Percentiles rank a stretch among this genome's conserved stretches.
phyloP scores from a whole-genome alignment of 1,284 basidiomycete species.

The Irpex rosettiformis region DNA sequence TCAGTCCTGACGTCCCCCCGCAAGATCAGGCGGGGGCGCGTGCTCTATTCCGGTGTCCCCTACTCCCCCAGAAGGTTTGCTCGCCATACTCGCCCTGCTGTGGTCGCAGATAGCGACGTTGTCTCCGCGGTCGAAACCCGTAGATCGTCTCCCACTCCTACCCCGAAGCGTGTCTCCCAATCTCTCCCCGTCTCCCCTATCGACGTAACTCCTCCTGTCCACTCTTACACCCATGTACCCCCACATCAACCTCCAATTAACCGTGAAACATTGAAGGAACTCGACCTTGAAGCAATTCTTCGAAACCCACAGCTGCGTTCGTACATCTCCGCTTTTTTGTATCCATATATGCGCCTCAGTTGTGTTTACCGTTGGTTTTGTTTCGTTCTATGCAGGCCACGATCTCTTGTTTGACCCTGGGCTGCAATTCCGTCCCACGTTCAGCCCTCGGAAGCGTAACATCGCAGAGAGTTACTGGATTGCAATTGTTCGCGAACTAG shows the following conservation, averaged over 20 bases:
- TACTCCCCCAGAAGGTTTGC: slow-evolving; percentile 19
- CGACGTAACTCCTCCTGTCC: slow-evolving; percentile 33
- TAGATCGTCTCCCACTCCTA: slow-evolving; percentile 19
- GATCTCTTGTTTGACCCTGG: slow-evolving; percentile 87
- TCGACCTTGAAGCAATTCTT: slow-evolving; percentile 84
- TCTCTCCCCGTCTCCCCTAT: slow-evolving; percentile 36
- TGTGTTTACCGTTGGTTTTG: slow-evolving; percentile 13
- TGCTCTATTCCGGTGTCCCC: slow-evolving; percentile 15
- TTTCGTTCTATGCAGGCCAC: slow-evolving; percentile 53
- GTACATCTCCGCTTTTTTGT: slow-evolving; percentile 31
- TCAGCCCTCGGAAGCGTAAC: slow-evolving; percentile 71
- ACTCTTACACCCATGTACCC: slow-evolving; percentile 57
- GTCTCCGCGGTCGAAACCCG: slow-evolving; percentile 44
- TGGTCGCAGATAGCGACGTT: slow-evolving; percentile 49
- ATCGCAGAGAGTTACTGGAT: slow-evolving; percentile 83
- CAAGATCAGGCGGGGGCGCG: slow-evolving; percentile 21
- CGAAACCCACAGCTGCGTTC: slow-evolving; percentile 85
- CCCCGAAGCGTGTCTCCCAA: slow-evolving; percentile 16
- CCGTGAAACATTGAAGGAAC: slow-evolving; percentile 76
- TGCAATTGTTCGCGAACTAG: slow-evolving; percentile 76
- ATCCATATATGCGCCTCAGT: slow-evolving; percentile 5
- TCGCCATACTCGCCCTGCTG: slow-evolving; percentile 37
- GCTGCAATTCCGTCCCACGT: slow-evolving; percentile 69
- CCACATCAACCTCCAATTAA: slow-evolving; percentile 78
- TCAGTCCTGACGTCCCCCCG: slow-evolving; percentile 21